Evolutionary conservation across 495 filamentous ascomycete species (phyloP), one percentile per base, ranked within the genome.

Genomic region (Xanthoparmelia taractica): DNA sequence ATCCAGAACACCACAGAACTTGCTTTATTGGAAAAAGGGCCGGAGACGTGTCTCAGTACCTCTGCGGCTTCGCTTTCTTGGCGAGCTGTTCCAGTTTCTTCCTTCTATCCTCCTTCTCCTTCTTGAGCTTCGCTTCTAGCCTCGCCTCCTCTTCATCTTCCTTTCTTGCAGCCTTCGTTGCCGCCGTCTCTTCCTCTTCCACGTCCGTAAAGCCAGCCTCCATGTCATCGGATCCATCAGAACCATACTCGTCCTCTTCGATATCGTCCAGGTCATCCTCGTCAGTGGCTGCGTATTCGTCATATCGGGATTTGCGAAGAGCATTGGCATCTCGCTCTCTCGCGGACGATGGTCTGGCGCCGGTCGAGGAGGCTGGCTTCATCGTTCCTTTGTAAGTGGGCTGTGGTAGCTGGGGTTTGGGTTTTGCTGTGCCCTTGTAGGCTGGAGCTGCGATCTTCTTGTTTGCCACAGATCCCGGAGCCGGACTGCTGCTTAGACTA

Each of bases 221-320:
- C 85, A 88, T 88, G 63, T 85, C 85, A 17, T 83, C 85, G 4
- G 78, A 82, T 20, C 57, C 77, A 37, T 85, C 84, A 0, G 79
- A 83, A 27, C 77, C 82, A 59, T 79, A 79, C 57, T 82, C 80
- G 50, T 85, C 79, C 56, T 85, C 80, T 27, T 77, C 75, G 4
- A 71, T 71, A 1, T 77, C 69, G 1, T 80, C 73, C 10, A 77
- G 74, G 65, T 80, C 77, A 25, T 79, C 75, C 60, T 79, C 79
- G 63, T 78, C 78, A 8, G 76, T 80, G 10, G 69, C 78, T 27
- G 80, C 72, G 65, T 80, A 79, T 71, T 80, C 77, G 57, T 82
- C 70, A 63, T 69, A 69, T 18, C 74, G 68, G 33, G 73, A 69
- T 65, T 70, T 73, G 27, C 72, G 67, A n/a, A n/a, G n/a, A 58